phyloP scores from a whole-genome alignment of 2,329 filamentous ascomycete species.

The Colletotrichum sp. region DNA sequence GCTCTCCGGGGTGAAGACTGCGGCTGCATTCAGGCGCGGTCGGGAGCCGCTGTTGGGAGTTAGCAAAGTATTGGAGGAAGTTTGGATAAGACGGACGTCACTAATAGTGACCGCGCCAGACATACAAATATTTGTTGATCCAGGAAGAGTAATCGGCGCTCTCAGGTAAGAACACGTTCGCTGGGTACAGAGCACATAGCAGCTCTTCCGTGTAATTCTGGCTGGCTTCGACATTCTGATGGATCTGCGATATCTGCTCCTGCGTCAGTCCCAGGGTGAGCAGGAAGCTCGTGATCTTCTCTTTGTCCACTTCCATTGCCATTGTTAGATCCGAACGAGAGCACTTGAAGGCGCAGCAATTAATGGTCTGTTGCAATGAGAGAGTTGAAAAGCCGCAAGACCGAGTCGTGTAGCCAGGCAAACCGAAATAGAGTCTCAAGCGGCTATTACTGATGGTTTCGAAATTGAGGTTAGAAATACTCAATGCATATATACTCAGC shows the following conservation, averaged over 20 bases:
- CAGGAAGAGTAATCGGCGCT: neutral
- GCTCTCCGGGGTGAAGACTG: neutral
- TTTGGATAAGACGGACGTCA: neutral
- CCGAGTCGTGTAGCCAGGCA: neutral
- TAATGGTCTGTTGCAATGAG: fast-evolving
- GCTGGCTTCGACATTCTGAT: neutral
- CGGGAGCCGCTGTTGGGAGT: neutral
- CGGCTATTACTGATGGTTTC: too few species aligned
- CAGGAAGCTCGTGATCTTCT: neutral
- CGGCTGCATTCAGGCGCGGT: neutral
- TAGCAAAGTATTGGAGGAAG: neutral
- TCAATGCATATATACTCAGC: too few species aligned
- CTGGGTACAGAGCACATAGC: neutral
- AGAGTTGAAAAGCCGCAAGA: neutral
- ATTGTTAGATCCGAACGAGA: neutral
- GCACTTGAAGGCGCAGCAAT: neutral
- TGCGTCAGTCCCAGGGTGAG: neutral
- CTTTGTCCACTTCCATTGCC: neutral
- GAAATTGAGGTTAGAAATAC: too few species aligned
- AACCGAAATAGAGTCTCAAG: too few species aligned
- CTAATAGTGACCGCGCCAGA: neutral
- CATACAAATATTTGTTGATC: neutral
- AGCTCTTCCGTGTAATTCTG: neutral
- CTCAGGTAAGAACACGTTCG: neutral
- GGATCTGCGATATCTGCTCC: neutral